Conservation (phyloP, 1,284 basidiomycete genomes). For the Sanghuangporus sanghuang region DNA sequence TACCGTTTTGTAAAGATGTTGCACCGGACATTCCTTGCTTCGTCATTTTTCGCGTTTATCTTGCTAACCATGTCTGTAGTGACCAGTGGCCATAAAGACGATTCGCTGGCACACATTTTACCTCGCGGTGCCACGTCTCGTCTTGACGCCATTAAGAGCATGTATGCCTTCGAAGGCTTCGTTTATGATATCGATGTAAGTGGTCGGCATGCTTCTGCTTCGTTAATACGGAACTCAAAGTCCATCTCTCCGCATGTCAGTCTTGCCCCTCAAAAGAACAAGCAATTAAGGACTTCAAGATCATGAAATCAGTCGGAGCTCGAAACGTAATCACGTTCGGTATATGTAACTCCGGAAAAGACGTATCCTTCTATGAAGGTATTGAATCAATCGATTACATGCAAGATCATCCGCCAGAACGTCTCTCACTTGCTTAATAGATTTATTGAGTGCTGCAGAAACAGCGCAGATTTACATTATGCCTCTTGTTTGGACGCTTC, state of each 20-base stretch:
- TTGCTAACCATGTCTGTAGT: neutral
- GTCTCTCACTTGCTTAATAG: neutral
- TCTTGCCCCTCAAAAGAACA: slow-evolving; percentile 6
- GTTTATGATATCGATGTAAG: slow-evolving; percentile 16
- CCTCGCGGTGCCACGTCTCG: neutral
- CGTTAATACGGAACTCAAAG: neutral
- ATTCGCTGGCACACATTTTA: neutral
- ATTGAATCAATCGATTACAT: neutral
- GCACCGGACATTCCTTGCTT: neutral
- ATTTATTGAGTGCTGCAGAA: slow-evolving; percentile 9
- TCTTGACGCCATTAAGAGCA: slow-evolving; percentile 4
- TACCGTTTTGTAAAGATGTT: neutral
- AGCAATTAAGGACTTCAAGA: slow-evolving; percentile 8
- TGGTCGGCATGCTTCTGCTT: neutral
- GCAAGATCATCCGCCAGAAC: neutral
- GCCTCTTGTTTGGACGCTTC: slow-evolving; percentile 11
- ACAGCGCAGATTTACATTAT: slow-evolving; percentile 14
- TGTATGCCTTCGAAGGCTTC: slow-evolving; percentile 15
- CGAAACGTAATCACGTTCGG: slow-evolving; percentile 17
- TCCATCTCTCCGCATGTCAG: neutral
- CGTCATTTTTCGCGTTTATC: neutral
- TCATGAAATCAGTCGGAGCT: slow-evolving; percentile 12
- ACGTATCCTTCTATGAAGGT: slow-evolving; percentile 10
- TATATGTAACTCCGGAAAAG: slow-evolving; percentile 9
- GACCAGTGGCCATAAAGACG: neutral